Evolutionary conservation across 768 basidiomycete genomes (phyloP), one percentile per base, ranked within the genome.

Genomic region (Boletellus ananiceps): DNA sequence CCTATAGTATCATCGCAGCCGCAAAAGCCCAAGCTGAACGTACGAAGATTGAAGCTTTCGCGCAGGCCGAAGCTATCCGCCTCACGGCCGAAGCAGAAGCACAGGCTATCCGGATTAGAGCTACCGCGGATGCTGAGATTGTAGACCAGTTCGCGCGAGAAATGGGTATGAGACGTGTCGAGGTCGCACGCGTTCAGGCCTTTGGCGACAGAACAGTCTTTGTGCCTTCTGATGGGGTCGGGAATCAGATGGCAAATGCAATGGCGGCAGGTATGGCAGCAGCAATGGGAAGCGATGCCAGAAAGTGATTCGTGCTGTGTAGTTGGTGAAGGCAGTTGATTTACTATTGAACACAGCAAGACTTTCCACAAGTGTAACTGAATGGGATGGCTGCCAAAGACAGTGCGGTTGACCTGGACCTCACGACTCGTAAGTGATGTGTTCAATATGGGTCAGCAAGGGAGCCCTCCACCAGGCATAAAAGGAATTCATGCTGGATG

Each of bases 31-130:
- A 81, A 49, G 88, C 90, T 5, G 71, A 88, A 59, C 70, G 71
- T 16, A 69, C 74, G 4, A 74, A 76, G 60, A 87, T 92, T 47
- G 83, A 84, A 56, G 87, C 90, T 4, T 77, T 82, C 56, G 89
- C 89, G 1, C 77, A 83, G 39, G 87, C 88, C 1, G 82, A 88
- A 61, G 88, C 88, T 2, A 89, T 83, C 1, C 76, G 82, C n/a
- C 62, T 90, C 52, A 77, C 79, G 6, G 86, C 86, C 1, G 78
- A 85, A 54, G 89, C 90, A 1, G 86, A 89, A 11, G 84, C 87
- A 1, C 76, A 77, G 53, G 84, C 88, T 0, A 71, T 81, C 40
- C 77, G 78, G 34, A 77, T 81, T 58, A 86, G 80, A 58, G 81
- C 85, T 0, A 53, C 68, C 3, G 86, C 87, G 1, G 86, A 88